Conservation (phyloP, 2,329 filamentous ascomycete species). For the Trichoderma harzianum region DNA sequence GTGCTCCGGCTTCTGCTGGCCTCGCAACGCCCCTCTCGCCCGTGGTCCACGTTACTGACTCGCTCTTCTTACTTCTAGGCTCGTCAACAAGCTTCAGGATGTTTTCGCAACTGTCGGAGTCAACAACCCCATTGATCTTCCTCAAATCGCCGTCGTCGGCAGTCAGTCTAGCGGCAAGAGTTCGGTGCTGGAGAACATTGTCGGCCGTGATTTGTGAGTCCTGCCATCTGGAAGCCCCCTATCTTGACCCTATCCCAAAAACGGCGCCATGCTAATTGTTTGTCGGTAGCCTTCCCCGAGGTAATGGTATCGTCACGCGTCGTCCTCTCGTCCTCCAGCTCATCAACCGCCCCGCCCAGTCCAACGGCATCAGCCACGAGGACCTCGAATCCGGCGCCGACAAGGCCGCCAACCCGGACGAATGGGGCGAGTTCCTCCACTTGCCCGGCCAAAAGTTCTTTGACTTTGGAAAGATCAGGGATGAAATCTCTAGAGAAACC, state of each 20-base stretch:
- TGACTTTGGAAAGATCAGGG: conserved; percentile 97
- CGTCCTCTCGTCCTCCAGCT: conserved; percentile 95
- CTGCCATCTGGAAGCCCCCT: not conserved
- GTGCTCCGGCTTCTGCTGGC: conserved; percentile 13
- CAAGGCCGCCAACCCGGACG: conserved; percentile 84
- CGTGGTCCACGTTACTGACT: conserved; percentile 14
- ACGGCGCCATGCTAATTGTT: not conserved
- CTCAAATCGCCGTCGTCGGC: conserved; percentile 96
- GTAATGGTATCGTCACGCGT: conserved; percentile 94
- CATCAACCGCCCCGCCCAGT: conserved; percentile 78
- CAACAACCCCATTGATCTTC: conserved; percentile 98
- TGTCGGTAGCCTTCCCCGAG: conserved; percentile 77
- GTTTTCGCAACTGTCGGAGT: conserved; percentile 98
- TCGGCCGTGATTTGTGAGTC: conserved; percentile 94
- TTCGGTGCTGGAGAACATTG: conserved; percentile 97
- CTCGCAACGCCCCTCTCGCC: conserved; percentile 11
- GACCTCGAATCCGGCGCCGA: conserved; percentile 67
- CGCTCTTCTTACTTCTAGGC: conserved; percentile 40
- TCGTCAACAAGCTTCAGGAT: conserved; percentile 99
- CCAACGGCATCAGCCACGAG: conserved; percentile 70
- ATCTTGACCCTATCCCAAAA: not conserved
- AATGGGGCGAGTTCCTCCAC: conserved; percentile 99
- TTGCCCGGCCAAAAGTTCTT: conserved; percentile 96
- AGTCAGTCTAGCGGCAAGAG: conserved; percentile 99
- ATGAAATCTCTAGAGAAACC: conserved; percentile 95